Base-by-base conservation (phyloP, 208 protist species). In the Trypanosoma avium region DNA sequence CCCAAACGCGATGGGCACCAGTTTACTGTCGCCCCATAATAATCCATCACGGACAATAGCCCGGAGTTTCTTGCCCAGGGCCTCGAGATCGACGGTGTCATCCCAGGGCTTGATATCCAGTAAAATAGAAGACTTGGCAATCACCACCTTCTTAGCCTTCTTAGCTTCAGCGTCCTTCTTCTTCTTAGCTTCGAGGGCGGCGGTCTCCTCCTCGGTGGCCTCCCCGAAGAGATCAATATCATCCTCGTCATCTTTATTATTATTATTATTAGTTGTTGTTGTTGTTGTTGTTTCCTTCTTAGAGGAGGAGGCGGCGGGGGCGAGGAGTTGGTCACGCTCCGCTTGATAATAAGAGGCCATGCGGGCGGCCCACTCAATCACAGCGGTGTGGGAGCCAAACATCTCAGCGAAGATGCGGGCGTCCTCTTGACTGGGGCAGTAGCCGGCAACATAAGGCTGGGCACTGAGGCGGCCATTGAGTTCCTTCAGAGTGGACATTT, bases 41-140 rank as follows among this genome's bases (percentile, higher is more conserved):
- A 98, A 89, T 38, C 95, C 95, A 38, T 94, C 85, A 58, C 87
- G 89, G 63, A 88, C 22, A 53, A 95, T 86, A 3, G 79, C 82
- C 62, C 95, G 81, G 48, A 97, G 76, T 74, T 91, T 88, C 62
- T 78, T 21, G 43, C 91, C 92, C 9, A 98, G 81, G 64, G 79
- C 92, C 69, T 83, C 78, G 60, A 98, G 79, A 64, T 94, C 82
- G 32, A 95, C 78, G 49, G 80, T 85, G 77, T 97, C 95, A 54
- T 98, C 95, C 91, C 92, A 98, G 65, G 90, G 86, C 77, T 98
- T 98, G 60, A 98, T 79, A 71, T 97, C 91, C 27, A 97, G 81
- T 13, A 98, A 70, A 54, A 98, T 92, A 46, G 82, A 90, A 22
- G 91, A 94, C 81, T 96, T 96, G 55, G 90, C 88, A 36, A 93